A percentile compares a stretch with the other conserved stretches of the same genome.
These are phyloP conservation scores for Rhinocladiella mackenziei DNA, from an alignment of 2,329 filamentous ascomycete species.

Conservation along the genomic window DNA sequence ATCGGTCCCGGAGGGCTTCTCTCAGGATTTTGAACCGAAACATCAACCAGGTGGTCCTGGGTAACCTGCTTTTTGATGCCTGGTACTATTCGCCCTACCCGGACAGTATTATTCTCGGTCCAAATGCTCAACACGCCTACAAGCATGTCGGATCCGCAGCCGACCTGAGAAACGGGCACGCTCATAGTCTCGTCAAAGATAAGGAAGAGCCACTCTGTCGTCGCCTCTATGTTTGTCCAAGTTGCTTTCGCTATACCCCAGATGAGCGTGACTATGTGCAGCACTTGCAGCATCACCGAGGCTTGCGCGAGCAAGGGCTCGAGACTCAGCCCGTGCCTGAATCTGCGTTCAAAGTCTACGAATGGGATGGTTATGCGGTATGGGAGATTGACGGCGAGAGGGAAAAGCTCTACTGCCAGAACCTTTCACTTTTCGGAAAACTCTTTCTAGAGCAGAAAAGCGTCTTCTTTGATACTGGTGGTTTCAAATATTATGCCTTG, in stretches of 20 bases:
- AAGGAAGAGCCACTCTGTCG: slow-evolving; percentile 15
- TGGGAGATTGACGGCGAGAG: slow-evolving; percentile 91
- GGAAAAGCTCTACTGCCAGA: slow-evolving; percentile 87
- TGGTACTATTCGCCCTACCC: slow-evolving; percentile 92
- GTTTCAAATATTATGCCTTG: slow-evolving; percentile 91
- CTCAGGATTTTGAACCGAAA: slow-evolving; percentile 53
- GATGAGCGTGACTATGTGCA: slow-evolving; percentile 37
- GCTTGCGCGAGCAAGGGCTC: slow-evolving; percentile 12
- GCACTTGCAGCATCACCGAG: slow-evolving; percentile 50
- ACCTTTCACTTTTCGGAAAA: slow-evolving; percentile 92
- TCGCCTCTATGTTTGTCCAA: slow-evolving; percentile 64
- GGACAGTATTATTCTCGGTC: slow-evolving; percentile 49
- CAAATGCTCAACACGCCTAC: slow-evolving; percentile 30
- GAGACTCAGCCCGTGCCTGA: slow-evolving; percentile 36
- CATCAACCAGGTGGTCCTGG: slow-evolving; percentile 80
- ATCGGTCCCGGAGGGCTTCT: slow-evolving; percentile 23
- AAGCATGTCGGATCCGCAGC: slow-evolving; percentile 28
- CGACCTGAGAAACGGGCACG: slow-evolving; percentile 30
- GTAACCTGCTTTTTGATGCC: slow-evolving; percentile 75
- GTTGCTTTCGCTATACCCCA: slow-evolving; percentile 86
- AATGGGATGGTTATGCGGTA: slow-evolving; percentile 74
- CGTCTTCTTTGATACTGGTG: slow-evolving; percentile 92
- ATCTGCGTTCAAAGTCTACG: slow-evolving; percentile 72
- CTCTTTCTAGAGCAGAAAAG: slow-evolving; percentile 98
- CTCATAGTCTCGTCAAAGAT: slow-evolving; percentile 4